phyloP scores from a whole-genome alignment of 495 filamentous ascomycete species.

The Clavariopsis aquatica region DNA sequence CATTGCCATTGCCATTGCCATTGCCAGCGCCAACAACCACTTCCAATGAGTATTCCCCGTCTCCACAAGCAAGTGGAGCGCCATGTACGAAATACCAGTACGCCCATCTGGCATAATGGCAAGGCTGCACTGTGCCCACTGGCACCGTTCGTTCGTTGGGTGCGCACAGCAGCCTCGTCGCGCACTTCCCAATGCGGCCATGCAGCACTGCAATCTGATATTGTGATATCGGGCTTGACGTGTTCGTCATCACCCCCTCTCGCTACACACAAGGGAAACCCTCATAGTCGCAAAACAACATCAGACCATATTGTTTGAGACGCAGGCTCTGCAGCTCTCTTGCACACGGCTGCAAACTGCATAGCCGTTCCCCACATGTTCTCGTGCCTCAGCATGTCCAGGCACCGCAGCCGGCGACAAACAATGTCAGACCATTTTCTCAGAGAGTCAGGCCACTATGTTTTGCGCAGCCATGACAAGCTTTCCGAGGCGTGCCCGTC shows the following conservation, averaged over 20 bases:
- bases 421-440: constrained; percentile 27
- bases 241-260: not conserved
- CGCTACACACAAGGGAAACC: not conserved
- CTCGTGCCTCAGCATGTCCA: not conserved
- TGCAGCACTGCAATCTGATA: constrained; percentile 7
- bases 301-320: constrained; percentile 30
- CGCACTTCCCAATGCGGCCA: constrained; percentile 20
- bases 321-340: not conserved
- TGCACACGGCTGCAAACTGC: constrained; percentile 3
- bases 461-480: constrained; percentile 16
- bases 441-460: constrained; percentile 19
- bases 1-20: too few species aligned
- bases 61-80: too few species aligned
- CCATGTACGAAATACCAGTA: too few species aligned
- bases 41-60: too few species aligned
- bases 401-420: not conserved
- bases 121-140: too few species aligned
- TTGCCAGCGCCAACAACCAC: too few species aligned
- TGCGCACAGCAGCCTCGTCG: too few species aligned
- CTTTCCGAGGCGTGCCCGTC: not conserved
- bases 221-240: not conserved
- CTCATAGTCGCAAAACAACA: constrained; percentile 25
- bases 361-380: constrained; percentile 14
- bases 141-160: too few species aligned
- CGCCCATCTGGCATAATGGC: too few species aligned